Conservation (phyloP, 2,329 filamentous ascomycete species). For the Sphaerostilbella broomeana region DNA sequence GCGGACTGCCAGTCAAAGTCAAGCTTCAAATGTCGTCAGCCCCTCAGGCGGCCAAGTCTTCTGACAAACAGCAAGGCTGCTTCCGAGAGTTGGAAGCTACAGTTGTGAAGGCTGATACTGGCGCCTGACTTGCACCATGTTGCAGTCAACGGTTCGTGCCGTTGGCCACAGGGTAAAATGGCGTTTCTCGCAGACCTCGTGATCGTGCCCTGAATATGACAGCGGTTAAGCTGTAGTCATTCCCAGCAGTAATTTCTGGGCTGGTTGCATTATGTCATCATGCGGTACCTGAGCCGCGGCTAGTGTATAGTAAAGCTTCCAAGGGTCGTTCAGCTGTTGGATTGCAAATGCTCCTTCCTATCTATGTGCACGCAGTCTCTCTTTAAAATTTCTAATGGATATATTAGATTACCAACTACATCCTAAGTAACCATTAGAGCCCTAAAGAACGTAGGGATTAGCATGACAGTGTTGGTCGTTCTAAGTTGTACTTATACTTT, state of each 20-base stretch:
- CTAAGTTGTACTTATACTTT: no score
- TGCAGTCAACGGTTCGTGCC: constrained; percentile 6
- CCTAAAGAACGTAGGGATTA: no score
- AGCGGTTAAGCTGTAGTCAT: constrained; percentile 8
- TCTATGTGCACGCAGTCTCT: constrained; percentile 2
- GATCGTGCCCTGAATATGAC: constrained; percentile 8
- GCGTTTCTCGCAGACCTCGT: constrained; percentile 7
- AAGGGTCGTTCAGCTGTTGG: neutral
- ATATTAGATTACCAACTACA: no score
- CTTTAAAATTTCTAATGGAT: neutral
- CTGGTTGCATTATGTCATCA: constrained; percentile 13
- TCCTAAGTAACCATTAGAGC: no score
- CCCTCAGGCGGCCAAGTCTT: constrained; percentile 25
- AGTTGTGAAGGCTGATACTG: constrained; percentile 10
- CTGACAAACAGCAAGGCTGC: constrained; percentile 20
- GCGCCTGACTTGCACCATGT: constrained; percentile 15
- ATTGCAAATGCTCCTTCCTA: neutral
- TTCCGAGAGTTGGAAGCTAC: constrained; percentile 11
- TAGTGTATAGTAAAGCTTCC: neutral
- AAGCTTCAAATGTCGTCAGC: neutral
- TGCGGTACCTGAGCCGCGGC: constrained; percentile 2
- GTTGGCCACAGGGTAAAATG: constrained; percentile 2
- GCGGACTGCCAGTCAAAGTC: neutral
- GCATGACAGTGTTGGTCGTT: no score
- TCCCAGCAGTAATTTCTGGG: no score